A percentile compares a stretch with the other conserved stretches of the same genome.
phyloP scores from a whole-genome alignment of 768 basidiomycete species.

The Panellus pusillus region DNA sequence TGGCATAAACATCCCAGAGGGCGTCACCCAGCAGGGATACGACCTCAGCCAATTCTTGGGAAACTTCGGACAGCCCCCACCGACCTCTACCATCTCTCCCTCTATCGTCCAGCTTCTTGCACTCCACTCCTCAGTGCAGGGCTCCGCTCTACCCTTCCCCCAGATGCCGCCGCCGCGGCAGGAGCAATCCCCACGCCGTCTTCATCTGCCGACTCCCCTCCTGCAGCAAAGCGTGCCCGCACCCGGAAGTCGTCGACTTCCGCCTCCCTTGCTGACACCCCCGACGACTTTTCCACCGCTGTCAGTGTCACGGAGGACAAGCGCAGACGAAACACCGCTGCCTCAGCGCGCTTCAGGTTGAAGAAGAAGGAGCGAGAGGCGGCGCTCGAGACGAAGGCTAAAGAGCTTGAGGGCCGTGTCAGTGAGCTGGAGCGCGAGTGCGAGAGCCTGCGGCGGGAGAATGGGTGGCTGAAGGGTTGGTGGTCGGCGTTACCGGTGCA shows the following conservation, averaged over 20 bases:
- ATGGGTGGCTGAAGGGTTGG: constrained; percentile 89
- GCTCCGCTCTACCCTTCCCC: constrained; percentile 26
- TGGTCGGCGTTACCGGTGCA: constrained; percentile 83
- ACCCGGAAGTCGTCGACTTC: constrained; percentile 51
- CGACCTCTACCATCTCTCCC: constrained; percentile 37
- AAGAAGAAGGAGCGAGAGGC: constrained; percentile 97
- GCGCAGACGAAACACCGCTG: constrained; percentile 90
- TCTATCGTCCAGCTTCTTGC: constrained; percentile 74
- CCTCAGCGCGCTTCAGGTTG: constrained; percentile 87
- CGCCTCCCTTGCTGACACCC: constrained; percentile 33
- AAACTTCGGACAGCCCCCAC: constrained; percentile 30
- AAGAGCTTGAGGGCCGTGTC: constrained; percentile 80
- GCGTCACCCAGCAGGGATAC: constrained; percentile 32
- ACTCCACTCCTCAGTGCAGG: constrained; percentile 45
- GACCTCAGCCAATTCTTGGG: constrained; percentile 41
- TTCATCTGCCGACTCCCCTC: constrained; percentile 33
- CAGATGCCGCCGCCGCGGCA: constrained; percentile 20
- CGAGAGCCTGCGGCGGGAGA: constrained; percentile 83
- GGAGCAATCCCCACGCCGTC: constrained; percentile 20
- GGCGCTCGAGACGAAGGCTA: constrained; percentile 80
- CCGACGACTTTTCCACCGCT: constrained; percentile 28
- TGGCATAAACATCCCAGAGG: constrained; percentile 44
- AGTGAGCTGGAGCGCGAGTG: constrained; percentile 88
- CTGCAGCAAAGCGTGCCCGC: constrained; percentile 53
- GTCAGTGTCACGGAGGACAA: constrained; percentile 79